Conservation (phyloP, 768 basidiomycete species). For the Hygrophoropsis aurantiaca region DNA sequence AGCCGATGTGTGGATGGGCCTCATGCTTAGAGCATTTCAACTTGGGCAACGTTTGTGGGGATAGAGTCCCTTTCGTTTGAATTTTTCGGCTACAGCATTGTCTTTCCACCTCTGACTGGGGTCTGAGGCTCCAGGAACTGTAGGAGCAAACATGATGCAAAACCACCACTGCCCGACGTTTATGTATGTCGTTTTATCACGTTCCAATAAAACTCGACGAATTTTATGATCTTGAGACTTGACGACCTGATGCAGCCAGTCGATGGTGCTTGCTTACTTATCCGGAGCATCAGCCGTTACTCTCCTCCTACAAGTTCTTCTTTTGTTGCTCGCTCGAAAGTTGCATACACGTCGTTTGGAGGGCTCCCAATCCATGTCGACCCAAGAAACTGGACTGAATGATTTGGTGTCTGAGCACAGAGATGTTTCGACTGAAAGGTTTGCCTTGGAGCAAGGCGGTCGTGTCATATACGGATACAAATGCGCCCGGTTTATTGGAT, state of each 20-base stretch:
- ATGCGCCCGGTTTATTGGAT: constrained; percentile 17
- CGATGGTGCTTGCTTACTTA: constrained; percentile 9
- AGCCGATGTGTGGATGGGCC: too few relatives aligned
- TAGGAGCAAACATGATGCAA: too few relatives aligned
- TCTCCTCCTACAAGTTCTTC: constrained; percentile 3
- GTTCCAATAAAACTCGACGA: too few relatives aligned
- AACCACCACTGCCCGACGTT: too few relatives aligned
- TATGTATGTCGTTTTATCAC: too few relatives aligned
- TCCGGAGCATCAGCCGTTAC: constrained; percentile 6
- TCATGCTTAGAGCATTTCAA: too few relatives aligned
- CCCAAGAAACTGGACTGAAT: constrained; percentile 6
- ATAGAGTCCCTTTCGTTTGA: too few relatives aligned
- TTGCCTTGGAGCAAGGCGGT: constrained; percentile 19
- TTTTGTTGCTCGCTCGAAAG: constrained; percentile 9
- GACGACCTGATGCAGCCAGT: constrained; percentile 8
- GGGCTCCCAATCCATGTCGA: constrained; percentile 1
- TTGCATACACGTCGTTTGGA: not conserved
- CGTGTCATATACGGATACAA: constrained; percentile 20
- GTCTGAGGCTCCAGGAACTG: too few relatives aligned
- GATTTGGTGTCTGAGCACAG: constrained; percentile 12
- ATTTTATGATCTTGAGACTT: too few relatives aligned
- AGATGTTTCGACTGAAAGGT: constrained; percentile 21
- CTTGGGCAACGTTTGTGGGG: too few relatives aligned
- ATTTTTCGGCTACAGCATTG: too few relatives aligned
- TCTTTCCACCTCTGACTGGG: too few relatives aligned